Evolutionary conservation across 2,329 filamentous ascomycete genomes (phyloP).

Genomic region (Penicillium sp.): DNA sequence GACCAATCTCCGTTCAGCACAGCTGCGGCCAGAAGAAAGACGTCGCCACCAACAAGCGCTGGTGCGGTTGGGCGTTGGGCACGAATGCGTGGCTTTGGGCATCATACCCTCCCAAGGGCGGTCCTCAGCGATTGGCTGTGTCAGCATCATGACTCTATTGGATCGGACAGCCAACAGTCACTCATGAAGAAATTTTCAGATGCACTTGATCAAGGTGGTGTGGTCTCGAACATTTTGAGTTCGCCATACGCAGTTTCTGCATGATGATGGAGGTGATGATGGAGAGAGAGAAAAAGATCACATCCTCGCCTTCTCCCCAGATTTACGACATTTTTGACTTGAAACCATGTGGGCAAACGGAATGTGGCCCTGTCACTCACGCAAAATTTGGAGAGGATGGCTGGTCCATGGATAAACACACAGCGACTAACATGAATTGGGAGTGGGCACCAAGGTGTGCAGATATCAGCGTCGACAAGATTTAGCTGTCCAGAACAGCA

Average conservation of each 20-base stretch:
- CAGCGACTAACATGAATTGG: background rate
- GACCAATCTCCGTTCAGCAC: conserved; percentile 19
- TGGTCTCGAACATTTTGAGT: conserved; percentile 1
- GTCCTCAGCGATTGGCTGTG: conserved; percentile 26
- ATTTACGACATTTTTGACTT: background rate
- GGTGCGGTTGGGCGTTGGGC: conserved; percentile 37
- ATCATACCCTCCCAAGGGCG: conserved; percentile 23
- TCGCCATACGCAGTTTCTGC: background rate
- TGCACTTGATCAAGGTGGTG: conserved; percentile 5
- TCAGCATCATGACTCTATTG: conserved; percentile 26
- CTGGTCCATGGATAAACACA: background rate
- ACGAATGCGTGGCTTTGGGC: conserved; percentile 46
- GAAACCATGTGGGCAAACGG: conserved; percentile 1
- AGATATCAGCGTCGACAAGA: background rate
- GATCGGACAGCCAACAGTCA: background rate
- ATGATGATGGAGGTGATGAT: background rate
- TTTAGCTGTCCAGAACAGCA: background rate
- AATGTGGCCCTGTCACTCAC: background rate
- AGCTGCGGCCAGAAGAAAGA: conserved; percentile 14
- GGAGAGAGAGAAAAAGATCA: background rate
- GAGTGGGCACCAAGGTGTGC: conserved; percentile 1
- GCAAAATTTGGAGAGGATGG: background rate
- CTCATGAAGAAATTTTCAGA: background rate
- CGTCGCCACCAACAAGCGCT: conserved; percentile 26
- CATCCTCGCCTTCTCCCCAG: background rate